phyloP scores from a whole-genome alignment of 176 grass and related monocot genomes.

The Typha latifolia region DNA sequence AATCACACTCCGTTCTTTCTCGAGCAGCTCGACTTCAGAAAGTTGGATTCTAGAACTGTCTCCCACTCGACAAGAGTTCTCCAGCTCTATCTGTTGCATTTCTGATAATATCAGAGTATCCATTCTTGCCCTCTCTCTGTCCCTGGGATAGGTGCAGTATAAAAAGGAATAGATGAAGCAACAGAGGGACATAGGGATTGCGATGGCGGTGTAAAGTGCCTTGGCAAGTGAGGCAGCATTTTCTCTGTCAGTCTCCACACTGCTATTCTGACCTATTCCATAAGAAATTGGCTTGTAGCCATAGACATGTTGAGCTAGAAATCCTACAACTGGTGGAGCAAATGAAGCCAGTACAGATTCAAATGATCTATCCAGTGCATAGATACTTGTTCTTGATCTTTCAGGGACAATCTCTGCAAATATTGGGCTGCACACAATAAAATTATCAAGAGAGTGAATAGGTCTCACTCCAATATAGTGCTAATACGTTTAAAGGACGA shows the following conservation, averaged over 20 bases:
- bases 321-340: conserved; percentile 62
- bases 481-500: background rate
- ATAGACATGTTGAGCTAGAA: conserved; percentile 56
- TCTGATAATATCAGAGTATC: conserved; percentile 58
- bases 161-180: conserved; percentile 72
- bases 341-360: conserved; percentile 76
- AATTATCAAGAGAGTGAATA: too few relatives aligned
- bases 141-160: conserved; percentile 75
- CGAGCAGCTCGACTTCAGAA: background rate
- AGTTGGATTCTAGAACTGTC: too few relatives aligned
- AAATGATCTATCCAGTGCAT: conserved; percentile 72
- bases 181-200: conserved; percentile 55
- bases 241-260: conserved; percentile 28
- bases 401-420: conserved; percentile 91
- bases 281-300: conserved; percentile 43
- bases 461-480: too few relatives aligned
- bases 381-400: conserved; percentile 81
- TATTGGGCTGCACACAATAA: conserved; percentile 52
- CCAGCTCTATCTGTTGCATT: conserved; percentile 55
- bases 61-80: background rate
- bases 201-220: conserved; percentile 65
- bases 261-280: conserved; percentile 20
- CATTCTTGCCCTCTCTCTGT: conserved; percentile 74
- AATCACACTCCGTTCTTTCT: conserved; percentile 28
- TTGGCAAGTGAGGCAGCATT: conserved; percentile 80